Conservation (phyloP, 164 flowering plant species). For the Euptelea pleiosperma region DNA sequence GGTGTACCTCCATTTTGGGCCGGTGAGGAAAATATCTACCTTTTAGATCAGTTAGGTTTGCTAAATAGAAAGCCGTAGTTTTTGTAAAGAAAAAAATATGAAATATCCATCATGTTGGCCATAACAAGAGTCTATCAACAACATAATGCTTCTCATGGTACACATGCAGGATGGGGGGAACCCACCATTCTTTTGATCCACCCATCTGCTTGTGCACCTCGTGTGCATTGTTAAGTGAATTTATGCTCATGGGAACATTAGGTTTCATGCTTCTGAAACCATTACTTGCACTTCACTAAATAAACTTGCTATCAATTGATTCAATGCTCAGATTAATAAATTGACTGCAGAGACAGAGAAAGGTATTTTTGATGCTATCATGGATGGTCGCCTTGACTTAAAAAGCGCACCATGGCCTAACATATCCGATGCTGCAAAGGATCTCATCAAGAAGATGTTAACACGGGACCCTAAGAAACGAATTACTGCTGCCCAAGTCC, state of each 20-base stretch:
- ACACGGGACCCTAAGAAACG: slow-evolving; percentile 59
- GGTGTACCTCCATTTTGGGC: slow-evolving; percentile 93
- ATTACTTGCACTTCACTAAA: not conserved
- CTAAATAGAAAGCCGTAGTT: not conserved
- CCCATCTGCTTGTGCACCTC: too few relatives aligned
- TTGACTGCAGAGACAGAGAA: slow-evolving; percentile 69
- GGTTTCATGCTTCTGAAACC: not conserved
- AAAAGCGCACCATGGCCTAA: slow-evolving; percentile 78
- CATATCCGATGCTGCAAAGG: slow-evolving; percentile 74
- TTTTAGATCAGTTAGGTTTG: not conserved
- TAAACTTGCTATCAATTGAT: not conserved
- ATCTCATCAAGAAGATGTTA: slow-evolving; percentile 74
- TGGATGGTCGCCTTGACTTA: slow-evolving; percentile 50
- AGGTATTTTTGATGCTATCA: slow-evolving; percentile 60
- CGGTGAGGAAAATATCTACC: slow-evolving; percentile 36
- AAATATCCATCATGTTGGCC: too few relatives aligned
- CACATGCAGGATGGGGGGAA: too few relatives aligned
- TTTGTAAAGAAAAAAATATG: not conserved
- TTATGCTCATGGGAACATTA: too few relatives aligned
- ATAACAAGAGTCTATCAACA: too few relatives aligned
- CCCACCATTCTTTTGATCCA: too few relatives aligned
- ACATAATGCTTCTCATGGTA: too few relatives aligned
- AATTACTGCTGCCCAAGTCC: slow-evolving; percentile 77
- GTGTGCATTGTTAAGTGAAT: too few relatives aligned
- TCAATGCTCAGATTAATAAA: not conserved